phyloP scores from a whole-genome alignment of 208 protist species.

The Leishmania turanica region DNA sequence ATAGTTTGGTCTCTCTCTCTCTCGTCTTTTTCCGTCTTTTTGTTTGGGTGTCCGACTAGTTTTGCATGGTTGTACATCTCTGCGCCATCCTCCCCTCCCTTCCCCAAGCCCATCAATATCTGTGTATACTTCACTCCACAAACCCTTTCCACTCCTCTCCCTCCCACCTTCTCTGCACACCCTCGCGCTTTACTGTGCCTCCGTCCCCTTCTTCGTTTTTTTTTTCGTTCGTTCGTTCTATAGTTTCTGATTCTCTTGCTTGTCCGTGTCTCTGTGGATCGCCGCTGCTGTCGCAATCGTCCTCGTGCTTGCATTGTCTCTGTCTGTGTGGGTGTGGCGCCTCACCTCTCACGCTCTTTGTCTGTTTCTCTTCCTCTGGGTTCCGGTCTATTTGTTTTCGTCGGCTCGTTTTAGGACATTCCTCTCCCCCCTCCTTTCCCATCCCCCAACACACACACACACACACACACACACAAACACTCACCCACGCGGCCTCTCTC shows the following conservation, averaged over 20 bases:
- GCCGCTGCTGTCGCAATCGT: neutral
- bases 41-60: too few relatives aligned
- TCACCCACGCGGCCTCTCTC: too few relatives aligned
- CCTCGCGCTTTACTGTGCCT: neutral
- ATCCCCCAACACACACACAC: too few relatives aligned
- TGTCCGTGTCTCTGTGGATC: neutral
- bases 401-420: neutral
- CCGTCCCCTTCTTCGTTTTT: neutral
- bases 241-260: too few relatives aligned
- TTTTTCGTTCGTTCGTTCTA: neutral
- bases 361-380: too few relatives aligned
- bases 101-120: neutral
- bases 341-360: neutral
- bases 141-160: neutral
- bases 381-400: neutral
- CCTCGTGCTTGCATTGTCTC: neutral
- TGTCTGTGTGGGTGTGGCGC: neutral
- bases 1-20: neutral
- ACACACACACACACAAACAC: too few relatives aligned
- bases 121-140: neutral
- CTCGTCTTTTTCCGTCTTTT: neutral
- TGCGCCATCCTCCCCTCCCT: neutral
- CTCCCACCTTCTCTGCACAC: neutral
- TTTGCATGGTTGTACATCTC: neutral
- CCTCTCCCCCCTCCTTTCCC: too few relatives aligned